Percentiles rank a stretch among this genome's conserved stretches.
phyloP scores from a whole-genome alignment of 2,329 filamentous ascomycete genomes.

The Talaromyces verruculosus region DNA sequence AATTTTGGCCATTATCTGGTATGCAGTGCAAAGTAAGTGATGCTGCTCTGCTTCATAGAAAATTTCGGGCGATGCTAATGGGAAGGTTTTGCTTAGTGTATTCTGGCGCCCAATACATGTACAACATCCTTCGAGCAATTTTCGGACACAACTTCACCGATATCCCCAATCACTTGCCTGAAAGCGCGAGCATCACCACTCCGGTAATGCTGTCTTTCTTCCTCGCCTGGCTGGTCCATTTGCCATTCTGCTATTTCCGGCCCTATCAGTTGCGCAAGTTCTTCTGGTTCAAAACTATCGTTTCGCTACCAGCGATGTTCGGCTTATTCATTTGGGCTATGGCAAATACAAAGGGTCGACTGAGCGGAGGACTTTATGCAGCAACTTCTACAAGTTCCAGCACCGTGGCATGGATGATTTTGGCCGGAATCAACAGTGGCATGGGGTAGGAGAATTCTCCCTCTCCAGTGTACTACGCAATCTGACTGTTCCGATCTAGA shows the following conservation, averaged over 20 bases:
- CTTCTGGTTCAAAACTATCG: constrained; percentile 48
- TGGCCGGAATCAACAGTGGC: constrained; percentile 43
- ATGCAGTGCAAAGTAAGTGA: constrained; percentile 32
- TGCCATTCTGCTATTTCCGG: constrained; percentile 46
- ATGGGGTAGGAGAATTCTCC: constrained; percentile 28
- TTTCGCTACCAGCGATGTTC: constrained; percentile 41
- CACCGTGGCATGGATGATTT: constrained; percentile 37
- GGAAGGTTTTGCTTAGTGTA: constrained; percentile 22
- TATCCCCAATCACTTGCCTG: constrained; percentile 36
- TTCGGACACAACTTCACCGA: constrained; percentile 37
- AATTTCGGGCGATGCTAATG: background rate
- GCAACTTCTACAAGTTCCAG: constrained; percentile 20
- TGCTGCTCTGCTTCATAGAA: background rate
- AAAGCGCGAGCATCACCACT: constrained; percentile 35
- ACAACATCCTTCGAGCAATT: constrained; percentile 30
- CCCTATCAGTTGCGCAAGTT: constrained; percentile 49
- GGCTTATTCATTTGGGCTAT: constrained; percentile 45
- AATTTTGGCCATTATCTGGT: constrained; percentile 45
- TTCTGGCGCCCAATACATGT: constrained; percentile 25
- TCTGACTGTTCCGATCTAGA: background rate
- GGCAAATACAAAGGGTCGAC: constrained; percentile 39
- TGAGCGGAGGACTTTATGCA: constrained; percentile 30
- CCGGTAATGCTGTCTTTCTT: constrained; percentile 40
- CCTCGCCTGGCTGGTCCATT: constrained; percentile 42
- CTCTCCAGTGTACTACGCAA: background rate